These are phyloP conservation scores for Tricholoma saponaceum DNA, from an alignment of 768 basidiomycete species.

Conservation along the genomic window DNA sequence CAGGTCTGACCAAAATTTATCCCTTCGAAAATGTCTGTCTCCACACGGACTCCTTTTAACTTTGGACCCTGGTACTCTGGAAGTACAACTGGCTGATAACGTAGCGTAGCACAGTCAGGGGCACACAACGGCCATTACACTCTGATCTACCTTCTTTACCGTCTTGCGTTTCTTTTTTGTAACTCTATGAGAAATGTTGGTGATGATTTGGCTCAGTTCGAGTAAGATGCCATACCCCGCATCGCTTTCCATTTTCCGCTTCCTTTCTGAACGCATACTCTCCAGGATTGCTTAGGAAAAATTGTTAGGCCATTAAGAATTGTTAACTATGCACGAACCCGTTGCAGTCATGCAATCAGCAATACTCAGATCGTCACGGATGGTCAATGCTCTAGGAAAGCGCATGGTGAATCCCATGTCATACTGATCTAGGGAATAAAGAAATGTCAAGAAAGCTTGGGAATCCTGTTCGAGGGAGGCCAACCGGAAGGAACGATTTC, in stretches of 20 bases:
- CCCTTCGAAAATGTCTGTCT: slow-evolving; percentile 66
- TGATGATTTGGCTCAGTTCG: background rate
- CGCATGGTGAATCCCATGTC: slow-evolving; percentile 88
- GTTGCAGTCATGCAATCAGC: slow-evolving; percentile 72
- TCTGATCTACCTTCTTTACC: slow-evolving; percentile 42
- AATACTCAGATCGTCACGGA: slow-evolving; percentile 73
- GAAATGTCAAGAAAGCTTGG: slow-evolving; percentile 3
- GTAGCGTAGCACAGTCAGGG: background rate
- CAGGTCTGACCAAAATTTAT: slow-evolving; percentile 71
- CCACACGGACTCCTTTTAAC: slow-evolving; percentile 52
- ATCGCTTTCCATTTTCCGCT: slow-evolving; percentile 70
- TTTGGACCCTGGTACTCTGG: slow-evolving; percentile 66
- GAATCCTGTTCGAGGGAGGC: background rate
- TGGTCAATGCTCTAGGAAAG: slow-evolving; percentile 81
- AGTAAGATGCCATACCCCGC: slow-evolving; percentile 34
- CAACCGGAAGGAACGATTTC: slow-evolving; percentile 78
- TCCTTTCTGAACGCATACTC: slow-evolving; percentile 57
- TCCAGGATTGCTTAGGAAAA: slow-evolving; percentile 50
- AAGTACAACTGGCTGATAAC: slow-evolving; percentile 50
- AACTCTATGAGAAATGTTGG: slow-evolving; percentile 18
- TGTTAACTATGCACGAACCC: slow-evolving; percentile 32
- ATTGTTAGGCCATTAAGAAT: background rate
- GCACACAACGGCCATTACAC: background rate
- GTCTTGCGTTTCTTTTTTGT: slow-evolving; percentile 59
- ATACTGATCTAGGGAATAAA: slow-evolving; percentile 60